Evolutionary conservation across 306 rosid species (phyloP).

Genomic region (Erythrophleum fordii): DNA sequence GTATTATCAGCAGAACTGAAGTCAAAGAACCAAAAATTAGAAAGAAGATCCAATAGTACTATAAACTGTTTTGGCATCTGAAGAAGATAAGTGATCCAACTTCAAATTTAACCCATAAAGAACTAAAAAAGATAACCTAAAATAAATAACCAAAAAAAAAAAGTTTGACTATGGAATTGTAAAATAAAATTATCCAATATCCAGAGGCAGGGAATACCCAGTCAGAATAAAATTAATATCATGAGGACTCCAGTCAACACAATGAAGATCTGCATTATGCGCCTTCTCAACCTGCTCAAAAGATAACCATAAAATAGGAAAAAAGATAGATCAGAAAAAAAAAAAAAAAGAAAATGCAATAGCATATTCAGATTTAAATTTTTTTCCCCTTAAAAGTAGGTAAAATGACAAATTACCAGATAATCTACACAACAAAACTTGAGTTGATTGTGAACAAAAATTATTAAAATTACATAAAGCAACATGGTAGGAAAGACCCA

Average conservation of each 20-base stretch:
- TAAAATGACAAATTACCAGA: constrained; percentile 12
- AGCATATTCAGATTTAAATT: constrained; percentile 16
- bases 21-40: constrained; percentile 36
- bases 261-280: constrained; percentile 87
- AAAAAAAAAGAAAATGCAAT: constrained; percentile 4
- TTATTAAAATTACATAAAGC: constrained; percentile 12
- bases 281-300: constrained; percentile 85
- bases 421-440: constrained; percentile 21
- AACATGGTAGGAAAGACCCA: constrained; percentile 2
- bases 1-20: constrained; percentile 96
- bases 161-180: neutral
- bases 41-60: constrained; percentile 16
- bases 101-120: neutral
- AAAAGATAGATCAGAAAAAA: neutral
- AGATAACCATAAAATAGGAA: neutral
- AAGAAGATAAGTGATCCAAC: neutral
- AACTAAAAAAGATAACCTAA: neutral
- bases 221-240: constrained; percentile 77
- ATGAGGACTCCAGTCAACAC: constrained; percentile 97
- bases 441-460: neutral
- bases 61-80: constrained; percentile 21
- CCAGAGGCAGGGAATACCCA: constrained; percentile 56
- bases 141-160: neutral
- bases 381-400: constrained; percentile 9
- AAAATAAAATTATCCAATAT: neutral